Conservation (phyloP, 192 early-diverging fungal genomes). For the Kappamyces sp. region DNA sequence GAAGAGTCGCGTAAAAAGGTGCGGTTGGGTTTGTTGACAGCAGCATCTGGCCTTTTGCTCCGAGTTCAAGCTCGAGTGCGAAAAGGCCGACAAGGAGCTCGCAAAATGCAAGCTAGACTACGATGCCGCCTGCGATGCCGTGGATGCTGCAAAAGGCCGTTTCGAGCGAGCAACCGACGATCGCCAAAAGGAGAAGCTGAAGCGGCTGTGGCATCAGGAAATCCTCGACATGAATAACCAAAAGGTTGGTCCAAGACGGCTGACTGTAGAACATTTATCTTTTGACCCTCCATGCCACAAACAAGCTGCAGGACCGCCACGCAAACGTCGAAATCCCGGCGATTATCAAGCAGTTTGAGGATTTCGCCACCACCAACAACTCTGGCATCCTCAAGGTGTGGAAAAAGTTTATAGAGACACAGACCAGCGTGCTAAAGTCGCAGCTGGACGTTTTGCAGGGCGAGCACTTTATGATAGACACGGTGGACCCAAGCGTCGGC, state of each 20-base stretch:
- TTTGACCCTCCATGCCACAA: conserved; percentile 52
- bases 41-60: conserved; percentile 64
- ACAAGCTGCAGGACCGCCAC: conserved; percentile 58
- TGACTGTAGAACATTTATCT: conserved; percentile 60
- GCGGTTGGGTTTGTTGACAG: conserved; percentile 6
- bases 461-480: background rate
- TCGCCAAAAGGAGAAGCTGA: conserved; percentile 46
- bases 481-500: background rate
- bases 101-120: conserved; percentile 60
- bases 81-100: conserved; percentile 53
- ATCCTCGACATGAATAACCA: conserved; percentile 63
- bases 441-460: conserved; percentile 7
- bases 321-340: conserved; percentile 57
- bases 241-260: conserved; percentile 19
- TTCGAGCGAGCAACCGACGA: conserved; percentile 56
- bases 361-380: conserved; percentile 48
- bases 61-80: conserved; percentile 51
- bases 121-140: conserved; percentile 59
- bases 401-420: conserved; percentile 39
- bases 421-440: conserved; percentile 28
- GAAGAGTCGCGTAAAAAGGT: conserved; percentile 71
- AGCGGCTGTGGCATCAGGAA: conserved; percentile 43
- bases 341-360: conserved; percentile 57
- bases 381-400: conserved; percentile 49
- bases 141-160: conserved; percentile 51